Conservation (phyloP, 306 rosid species). For the Dalbergia oliveri region DNA sequence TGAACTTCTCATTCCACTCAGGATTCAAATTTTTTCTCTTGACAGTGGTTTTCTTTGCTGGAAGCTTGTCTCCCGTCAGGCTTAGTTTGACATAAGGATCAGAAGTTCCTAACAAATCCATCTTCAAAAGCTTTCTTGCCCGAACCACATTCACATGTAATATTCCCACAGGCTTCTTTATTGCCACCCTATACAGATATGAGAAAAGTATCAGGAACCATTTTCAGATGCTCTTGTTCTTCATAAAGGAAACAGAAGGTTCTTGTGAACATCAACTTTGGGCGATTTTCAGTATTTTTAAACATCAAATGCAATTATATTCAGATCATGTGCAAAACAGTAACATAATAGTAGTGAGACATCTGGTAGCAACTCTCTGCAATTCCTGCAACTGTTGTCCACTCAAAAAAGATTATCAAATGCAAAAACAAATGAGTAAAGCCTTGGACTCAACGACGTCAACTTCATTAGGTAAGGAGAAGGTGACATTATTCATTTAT, state of each 20-base stretch:
- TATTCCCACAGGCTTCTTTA: constrained; percentile 92
- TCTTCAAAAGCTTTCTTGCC: constrained; percentile 79
- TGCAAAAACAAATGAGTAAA: background rate
- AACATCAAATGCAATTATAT: constrained; percentile 14
- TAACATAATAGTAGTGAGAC: constrained; percentile 7
- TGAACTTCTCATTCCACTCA: constrained; percentile 94
- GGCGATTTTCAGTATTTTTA: constrained; percentile 12
- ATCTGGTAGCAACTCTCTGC: background rate
- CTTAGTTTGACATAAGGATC: constrained; percentile 93
- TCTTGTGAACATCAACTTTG: constrained; percentile 10
- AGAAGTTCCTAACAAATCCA: constrained; percentile 87
- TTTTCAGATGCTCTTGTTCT: constrained; percentile 1
- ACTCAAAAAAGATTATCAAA: constrained; percentile 1
- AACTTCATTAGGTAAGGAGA: background rate
- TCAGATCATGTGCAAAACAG: constrained; percentile 1
- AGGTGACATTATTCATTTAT: background rate
- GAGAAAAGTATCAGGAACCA: constrained; percentile 22
- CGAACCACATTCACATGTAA: constrained; percentile 89
- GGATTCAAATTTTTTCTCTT: constrained; percentile 89
- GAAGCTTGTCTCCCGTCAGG: constrained; percentile 77
- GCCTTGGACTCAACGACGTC: background rate
- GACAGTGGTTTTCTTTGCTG: constrained; percentile 79
- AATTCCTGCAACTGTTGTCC: background rate
- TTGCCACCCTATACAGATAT: constrained; percentile 57
- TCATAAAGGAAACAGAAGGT: background rate